phyloP scores from a whole-genome alignment of 306 rosid species.

The Herpetospermum pedunculosum region DNA sequence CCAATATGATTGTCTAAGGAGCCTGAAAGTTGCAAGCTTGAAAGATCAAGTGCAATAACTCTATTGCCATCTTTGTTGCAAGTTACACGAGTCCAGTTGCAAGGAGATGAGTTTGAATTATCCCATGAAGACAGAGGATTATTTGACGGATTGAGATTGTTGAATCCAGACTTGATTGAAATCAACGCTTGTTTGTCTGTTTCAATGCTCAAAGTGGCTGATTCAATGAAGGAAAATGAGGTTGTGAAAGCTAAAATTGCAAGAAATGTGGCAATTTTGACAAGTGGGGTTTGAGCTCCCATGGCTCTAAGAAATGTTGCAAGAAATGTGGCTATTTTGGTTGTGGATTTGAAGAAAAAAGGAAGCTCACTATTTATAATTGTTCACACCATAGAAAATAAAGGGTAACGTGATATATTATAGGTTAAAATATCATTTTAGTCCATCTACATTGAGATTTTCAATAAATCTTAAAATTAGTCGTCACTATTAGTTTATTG shows the following conservation, averaged over 20 bases:
- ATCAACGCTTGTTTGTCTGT: conserved; percentile 55
- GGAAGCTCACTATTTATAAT: conserved; percentile 21
- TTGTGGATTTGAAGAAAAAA: conserved; percentile 12
- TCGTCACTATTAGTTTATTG: too few relatives aligned
- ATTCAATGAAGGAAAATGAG: not conserved
- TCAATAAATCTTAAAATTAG: too few relatives aligned
- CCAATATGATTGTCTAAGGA: conserved; percentile 35
- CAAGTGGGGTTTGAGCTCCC: not conserved
- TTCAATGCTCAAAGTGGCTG: conserved; percentile 15
- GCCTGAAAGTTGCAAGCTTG: conserved; percentile 35
- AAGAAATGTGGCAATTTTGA: not conserved
- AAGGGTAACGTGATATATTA: too few relatives aligned
- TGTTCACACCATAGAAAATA: not conserved
- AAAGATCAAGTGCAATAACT: conserved; percentile 37
- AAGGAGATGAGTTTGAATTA: conserved; percentile 26
- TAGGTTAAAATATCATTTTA: too few relatives aligned
- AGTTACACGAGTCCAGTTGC: conserved; percentile 55
- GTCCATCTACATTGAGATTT: too few relatives aligned
- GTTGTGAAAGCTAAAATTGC: not conserved
- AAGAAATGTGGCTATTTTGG: not conserved
- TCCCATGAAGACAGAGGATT: conserved; percentile 28
- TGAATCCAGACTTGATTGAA: conserved; percentile 32
- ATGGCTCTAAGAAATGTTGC: not conserved
- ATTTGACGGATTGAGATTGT: not conserved
- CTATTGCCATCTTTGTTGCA: conserved; percentile 29